A percentile compares a stretch with the other conserved stretches of the same genome.
Evolutionary conservation across 352 stramenopile species (phyloP).

Genomic region (Phytophthora sp.): DNA sequence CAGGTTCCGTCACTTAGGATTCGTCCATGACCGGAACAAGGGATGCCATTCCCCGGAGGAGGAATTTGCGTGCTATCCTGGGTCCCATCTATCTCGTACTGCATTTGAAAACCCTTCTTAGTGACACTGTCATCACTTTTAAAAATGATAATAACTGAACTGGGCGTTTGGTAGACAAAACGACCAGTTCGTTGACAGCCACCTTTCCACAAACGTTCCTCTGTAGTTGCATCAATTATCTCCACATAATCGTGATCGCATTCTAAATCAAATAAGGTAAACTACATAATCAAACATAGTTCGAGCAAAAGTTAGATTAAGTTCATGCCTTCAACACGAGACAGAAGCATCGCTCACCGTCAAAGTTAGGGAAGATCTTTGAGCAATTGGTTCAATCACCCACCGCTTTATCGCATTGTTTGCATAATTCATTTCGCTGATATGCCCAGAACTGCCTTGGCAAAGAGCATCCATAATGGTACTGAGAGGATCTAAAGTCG

Average conservation of each 20-base stretch:
- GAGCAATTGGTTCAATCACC: constrained; percentile 35
- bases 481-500: constrained; percentile 15
- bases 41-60: constrained; percentile 21
- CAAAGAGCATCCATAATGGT: constrained; percentile 28
- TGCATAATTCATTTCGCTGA: constrained; percentile 43
- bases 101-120: constrained; percentile 49
- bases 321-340: too few species aligned
- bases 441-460: constrained; percentile 17
- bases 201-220: constrained; percentile 50
- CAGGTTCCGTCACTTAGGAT: constrained; percentile 41
- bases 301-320: neutral
- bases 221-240: constrained; percentile 41
- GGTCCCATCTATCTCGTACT: constrained; percentile 45
- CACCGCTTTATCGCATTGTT: constrained; percentile 40
- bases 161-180: constrained; percentile 48
- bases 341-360: constrained; percentile 25
- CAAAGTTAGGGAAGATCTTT: constrained; percentile 38
- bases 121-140: constrained; percentile 50
- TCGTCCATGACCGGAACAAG: constrained; percentile 51
- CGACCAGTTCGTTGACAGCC: constrained; percentile 45
- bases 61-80: constrained; percentile 28
- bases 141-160: constrained; percentile 45
- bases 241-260: constrained; percentile 68
- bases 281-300: constrained; percentile 14
- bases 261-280: constrained; percentile 60